A percentile compares a stretch with the other conserved stretches of the same genome.
phyloP scores from a whole-genome alignment of 2,329 filamentous ascomycete genomes.

The Arthrobotrys conoides region DNA sequence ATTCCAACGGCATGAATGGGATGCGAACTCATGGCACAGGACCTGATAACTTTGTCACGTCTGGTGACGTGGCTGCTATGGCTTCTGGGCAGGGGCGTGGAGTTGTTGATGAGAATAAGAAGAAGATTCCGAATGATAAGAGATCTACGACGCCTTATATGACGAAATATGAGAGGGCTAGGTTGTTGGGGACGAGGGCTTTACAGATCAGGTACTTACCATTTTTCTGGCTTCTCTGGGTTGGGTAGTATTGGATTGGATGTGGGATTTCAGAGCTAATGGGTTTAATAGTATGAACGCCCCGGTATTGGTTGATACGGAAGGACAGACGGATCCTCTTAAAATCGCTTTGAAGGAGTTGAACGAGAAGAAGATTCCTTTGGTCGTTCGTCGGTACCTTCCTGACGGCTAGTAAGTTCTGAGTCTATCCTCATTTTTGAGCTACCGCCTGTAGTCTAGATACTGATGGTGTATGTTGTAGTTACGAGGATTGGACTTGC shows the following conservation, averaged over 20 bases:
- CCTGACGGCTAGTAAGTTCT: conserved; percentile 90
- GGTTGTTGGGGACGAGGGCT: conserved; percentile 91
- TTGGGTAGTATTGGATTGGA: not conserved
- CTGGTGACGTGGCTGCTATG: conserved; percentile 66
- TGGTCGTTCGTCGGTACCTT: conserved; percentile 94
- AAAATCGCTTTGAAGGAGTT: conserved; percentile 98
- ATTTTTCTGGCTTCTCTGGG: conserved; percentile 63
- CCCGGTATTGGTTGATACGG: conserved; percentile 93
- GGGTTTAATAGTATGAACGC: conserved; percentile 69
- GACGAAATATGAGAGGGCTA: conserved; percentile 98
- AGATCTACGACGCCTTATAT: conserved; percentile 96
- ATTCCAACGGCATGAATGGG: conserved; percentile 66
- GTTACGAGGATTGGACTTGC: conserved; percentile 99
- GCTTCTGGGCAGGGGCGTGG: conserved; percentile 69
- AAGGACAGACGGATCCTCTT: conserved; percentile 96
- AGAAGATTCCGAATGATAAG: conserved; percentile 90
- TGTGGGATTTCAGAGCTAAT: conserved; percentile 2
- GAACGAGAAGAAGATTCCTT: conserved; percentile 96
- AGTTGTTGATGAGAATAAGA: conserved; percentile 71
- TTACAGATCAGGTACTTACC: conserved; percentile 88
- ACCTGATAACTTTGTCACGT: conserved; percentile 70
- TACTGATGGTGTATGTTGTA: conserved; percentile 66
- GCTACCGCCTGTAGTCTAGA: not conserved
- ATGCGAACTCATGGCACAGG: conserved; percentile 68
- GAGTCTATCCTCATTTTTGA: not conserved